Evolutionary conservation across 2,329 filamentous ascomycete genomes (phyloP).

Genomic region (Lasiodiplodia theobromae): DNA sequence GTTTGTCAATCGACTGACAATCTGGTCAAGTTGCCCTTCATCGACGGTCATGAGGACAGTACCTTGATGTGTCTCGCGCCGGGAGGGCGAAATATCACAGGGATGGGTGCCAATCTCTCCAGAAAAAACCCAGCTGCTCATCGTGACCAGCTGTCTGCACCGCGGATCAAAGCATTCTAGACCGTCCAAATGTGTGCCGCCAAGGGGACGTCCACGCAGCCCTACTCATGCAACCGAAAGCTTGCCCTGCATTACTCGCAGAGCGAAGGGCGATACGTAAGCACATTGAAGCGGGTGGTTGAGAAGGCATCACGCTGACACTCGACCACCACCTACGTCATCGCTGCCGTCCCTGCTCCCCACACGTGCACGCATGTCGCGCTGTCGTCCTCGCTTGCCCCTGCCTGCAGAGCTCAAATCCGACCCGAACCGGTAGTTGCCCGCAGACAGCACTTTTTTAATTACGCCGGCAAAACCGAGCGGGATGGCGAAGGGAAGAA

Average conservation of each 20-base stretch:
- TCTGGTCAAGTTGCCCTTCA: not conserved
- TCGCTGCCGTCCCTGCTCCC: not conserved
- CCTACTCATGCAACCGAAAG: not conserved
- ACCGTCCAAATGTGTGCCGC: not conserved
- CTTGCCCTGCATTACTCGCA: not conserved
- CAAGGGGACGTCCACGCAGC: not conserved
- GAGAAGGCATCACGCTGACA: not conserved
- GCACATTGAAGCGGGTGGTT: not conserved
- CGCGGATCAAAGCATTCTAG: slow-evolving; percentile 19
- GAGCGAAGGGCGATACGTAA: not conserved
- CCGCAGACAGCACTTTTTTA: not conserved
- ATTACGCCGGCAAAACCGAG: not conserved
- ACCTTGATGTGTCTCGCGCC: not conserved
- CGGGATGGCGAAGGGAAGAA: not conserved
- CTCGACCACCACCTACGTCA: slow-evolving; percentile 17
- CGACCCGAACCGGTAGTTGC: not conserved
- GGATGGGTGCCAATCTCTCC: not conserved
- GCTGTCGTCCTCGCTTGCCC: not conserved
- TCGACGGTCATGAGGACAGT: not conserved
- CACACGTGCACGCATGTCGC: too few species aligned
- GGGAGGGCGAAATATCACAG: not conserved
- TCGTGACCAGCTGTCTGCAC: not conserved
- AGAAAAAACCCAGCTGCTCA: not conserved
- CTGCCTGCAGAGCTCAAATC: not conserved
- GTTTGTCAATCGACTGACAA: not conserved